Evolutionary conservation across 164 flowering plant genomes (phyloP), one percentile per base, ranked within the genome.

Genomic region (Houttuynia cordata): DNA sequence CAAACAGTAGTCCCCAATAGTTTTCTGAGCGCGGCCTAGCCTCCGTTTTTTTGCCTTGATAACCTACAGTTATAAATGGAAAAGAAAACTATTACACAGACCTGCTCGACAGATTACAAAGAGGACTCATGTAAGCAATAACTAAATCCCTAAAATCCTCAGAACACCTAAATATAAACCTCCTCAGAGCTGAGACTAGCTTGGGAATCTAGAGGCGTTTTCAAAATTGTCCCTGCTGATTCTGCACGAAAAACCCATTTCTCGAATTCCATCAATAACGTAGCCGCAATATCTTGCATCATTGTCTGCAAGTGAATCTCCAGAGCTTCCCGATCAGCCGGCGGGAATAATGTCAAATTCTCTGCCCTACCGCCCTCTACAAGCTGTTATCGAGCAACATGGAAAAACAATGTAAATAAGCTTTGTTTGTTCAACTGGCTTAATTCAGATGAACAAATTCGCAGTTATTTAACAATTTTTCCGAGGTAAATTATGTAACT

Each of bases 161-260:
- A 75, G 78, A 81, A 88, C 89, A 87, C 95, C 96, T 87, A 88
- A 81, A 78, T 79, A 67, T 78, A 75, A 80, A 94, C 99, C 99
- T 94, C 99, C 96, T 94, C 99, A 77, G 99, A 94, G 83, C 80
- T 83, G 70, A 94, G 95, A 85, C 87, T 94, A 65, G 99, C 84
- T 85, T 94, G 99, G 73, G 99, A 94, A 80, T 94, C 99, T 65
- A 94, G 71, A 50, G 99, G 99, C 42, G 99, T 94, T 83, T 91
- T 94, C 67, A 94, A 70, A 78, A 88, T 85, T 47, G 97, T 86
- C 69, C 99, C 99, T 58, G 89, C 74, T 53, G 99, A 91, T 70
- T 94, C 97, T n/a, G 95, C 97, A 64, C 83, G 80, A 65, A 94
- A 93, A 67, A 91, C 99, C 89, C 90, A 90, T 68, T 94, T 91